Evolutionary conservation across 1,284 basidiomycete genomes (phyloP), one percentile per base, ranked within the genome.

Genomic region (Naganishia sp.): DNA sequence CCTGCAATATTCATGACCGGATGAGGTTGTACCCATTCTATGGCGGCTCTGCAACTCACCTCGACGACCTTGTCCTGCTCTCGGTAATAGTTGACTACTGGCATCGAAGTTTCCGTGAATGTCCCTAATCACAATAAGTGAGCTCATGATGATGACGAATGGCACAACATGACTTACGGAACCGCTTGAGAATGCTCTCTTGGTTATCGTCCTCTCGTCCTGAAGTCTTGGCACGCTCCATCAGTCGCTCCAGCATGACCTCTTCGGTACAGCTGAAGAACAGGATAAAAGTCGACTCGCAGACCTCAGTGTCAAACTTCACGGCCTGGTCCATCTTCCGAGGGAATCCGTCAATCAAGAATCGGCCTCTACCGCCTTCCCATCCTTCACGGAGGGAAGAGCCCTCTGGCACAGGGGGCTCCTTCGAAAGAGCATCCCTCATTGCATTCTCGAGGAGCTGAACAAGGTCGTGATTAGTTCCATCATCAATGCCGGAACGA

Each of bases 271-370:
- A 94, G n/a, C 86, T 84, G 78, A 92, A 90, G 83, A 92, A 98
- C 55, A 99, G 82, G 31, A 95, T 90, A 67, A 89, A 83, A 1
- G 87, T 84, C 1, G 91, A 89, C 64, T 82, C 73, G 81, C 92
- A 94, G 65, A 96, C 88, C 90, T 92, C 72, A 15, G 36, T 83
- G 76, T 99, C 96, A 75, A 99, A 99, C 79, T 88, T 88, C 75
- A 89, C 72, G 0, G 95, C 95, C 81, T 99, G 96, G 79, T 99
- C 96, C 92, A 99, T 94, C 84, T 97, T 92, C 69, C 96, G 86
- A 53, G 96, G 96, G 82, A 99, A 99, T 3, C 96, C 96, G 73
- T 99, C 96, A 72, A 99, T 89, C 70, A 99, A 84, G 84, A 99
- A 99, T 55, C 92, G 86, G 46, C 90, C 91, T 67, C 83, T 83